phyloP scores from a whole-genome alignment of 768 basidiomycete genomes.

The Cystofilobasidium capitatum region DNA sequence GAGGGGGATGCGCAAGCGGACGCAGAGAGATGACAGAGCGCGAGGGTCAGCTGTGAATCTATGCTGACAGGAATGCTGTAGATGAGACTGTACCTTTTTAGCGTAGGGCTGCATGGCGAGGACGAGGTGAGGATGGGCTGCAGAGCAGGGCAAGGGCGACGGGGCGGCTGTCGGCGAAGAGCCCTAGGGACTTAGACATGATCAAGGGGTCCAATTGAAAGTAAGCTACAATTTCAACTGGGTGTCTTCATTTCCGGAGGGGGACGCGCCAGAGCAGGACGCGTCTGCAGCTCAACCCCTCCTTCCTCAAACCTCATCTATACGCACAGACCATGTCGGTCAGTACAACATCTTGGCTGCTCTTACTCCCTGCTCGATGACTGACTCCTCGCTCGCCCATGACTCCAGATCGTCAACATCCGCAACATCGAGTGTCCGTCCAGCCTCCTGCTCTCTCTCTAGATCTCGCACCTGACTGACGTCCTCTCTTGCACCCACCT shows the following conservation, averaged over 20 bases:
- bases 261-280: too few species aligned
- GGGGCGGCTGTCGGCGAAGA: too few species aligned
- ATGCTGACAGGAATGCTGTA: too few species aligned
- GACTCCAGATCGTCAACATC: conserved; percentile 39
- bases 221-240: too few species aligned
- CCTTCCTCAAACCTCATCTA: too few species aligned
- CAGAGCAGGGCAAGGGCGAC: not conserved
- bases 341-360: not conserved
- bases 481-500: conserved; percentile 64
- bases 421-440: conserved; percentile 38
- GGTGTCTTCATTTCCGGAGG: too few species aligned
- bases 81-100: not conserved
- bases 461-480: conserved; percentile 33
- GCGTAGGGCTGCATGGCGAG: conserved; percentile 4
- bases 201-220: too few species aligned
- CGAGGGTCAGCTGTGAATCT: not conserved
- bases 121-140: not conserved
- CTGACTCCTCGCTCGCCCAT: not conserved
- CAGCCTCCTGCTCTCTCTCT: not conserved
- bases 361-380: too few species aligned
- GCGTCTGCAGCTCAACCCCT: too few species aligned
- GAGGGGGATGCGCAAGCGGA: not conserved
- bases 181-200: too few species aligned
- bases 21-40: not conserved
- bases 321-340: conserved; percentile 6